Conservation (phyloP, 768 basidiomycete species). For the Favolaschia claudopus region DNA sequence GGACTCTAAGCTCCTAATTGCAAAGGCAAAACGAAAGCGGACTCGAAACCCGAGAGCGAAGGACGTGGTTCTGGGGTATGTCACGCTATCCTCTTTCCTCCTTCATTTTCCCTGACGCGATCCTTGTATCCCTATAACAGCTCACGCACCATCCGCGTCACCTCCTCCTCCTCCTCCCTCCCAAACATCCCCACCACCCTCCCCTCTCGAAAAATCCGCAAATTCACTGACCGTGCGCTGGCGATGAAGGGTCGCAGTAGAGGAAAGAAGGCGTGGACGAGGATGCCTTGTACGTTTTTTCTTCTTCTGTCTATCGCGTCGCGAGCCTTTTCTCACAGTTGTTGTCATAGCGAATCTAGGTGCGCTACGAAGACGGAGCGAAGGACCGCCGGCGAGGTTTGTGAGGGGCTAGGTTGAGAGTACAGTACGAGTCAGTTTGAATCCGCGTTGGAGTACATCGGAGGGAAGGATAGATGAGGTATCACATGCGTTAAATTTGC, state of each 20-base stretch:
- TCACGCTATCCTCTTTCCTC: slow-evolving; percentile 9
- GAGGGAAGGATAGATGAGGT: too few relatives aligned
- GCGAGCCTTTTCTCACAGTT: too few relatives aligned
- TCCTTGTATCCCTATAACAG: slow-evolving; percentile 39
- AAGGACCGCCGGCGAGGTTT: too few relatives aligned
- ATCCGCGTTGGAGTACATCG: too few relatives aligned
- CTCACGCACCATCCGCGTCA: slow-evolving; percentile 59
- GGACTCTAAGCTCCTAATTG: slow-evolving; percentile 32
- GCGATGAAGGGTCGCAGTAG: slow-evolving; percentile 51
- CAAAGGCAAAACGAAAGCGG: slow-evolving; percentile 38
- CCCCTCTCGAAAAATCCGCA: slow-evolving; percentile 57
- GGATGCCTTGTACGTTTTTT: slow-evolving; percentile 59
- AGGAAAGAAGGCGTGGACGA: slow-evolving; percentile 61
- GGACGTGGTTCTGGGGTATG: slow-evolving; percentile 65
- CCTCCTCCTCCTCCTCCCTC: slow-evolving; percentile 30
- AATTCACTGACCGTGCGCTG: slow-evolving; percentile 61
- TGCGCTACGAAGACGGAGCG: too few relatives aligned
- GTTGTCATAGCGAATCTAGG: too few relatives aligned
- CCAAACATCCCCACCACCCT: slow-evolving; percentile 48
- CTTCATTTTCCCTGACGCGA: not conserved
- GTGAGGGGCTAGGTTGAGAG: too few relatives aligned
- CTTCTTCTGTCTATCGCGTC: not conserved
- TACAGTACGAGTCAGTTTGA: too few relatives aligned
- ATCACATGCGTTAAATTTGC: too few relatives aligned
- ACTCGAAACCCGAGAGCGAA: slow-evolving; percentile 42